A percentile compares a stretch with the other conserved stretches of the same genome.
These are phyloP conservation scores for Lodderomyces elongisporus DNA, from an alignment of 1,139 yeast genomes.

Conservation along the genomic window DNA sequence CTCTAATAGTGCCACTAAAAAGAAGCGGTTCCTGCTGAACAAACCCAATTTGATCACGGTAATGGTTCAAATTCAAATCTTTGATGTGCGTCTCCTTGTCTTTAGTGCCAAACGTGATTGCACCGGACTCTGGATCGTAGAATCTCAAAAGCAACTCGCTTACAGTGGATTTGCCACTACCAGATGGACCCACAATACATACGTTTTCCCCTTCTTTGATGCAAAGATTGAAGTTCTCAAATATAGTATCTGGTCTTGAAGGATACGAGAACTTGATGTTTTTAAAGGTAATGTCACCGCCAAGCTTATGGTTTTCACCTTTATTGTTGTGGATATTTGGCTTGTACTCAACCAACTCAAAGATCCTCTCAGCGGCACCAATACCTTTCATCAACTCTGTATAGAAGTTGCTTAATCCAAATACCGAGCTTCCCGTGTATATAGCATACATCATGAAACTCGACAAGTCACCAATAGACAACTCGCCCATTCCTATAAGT, in stretches of 20 bases:
- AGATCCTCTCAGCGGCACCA: constrained; percentile 91
- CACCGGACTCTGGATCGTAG: constrained; percentile 71
- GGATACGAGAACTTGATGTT: constrained; percentile 78
- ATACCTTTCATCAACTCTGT: constrained; percentile 95
- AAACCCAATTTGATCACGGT: constrained; percentile 73
- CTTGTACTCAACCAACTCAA: constrained; percentile 75
- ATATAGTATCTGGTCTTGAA: constrained; percentile 73
- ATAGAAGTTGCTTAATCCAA: constrained; percentile 85
- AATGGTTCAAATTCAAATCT: constrained; percentile 64
- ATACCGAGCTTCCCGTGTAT: constrained; percentile 84
- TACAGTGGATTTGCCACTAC: constrained; percentile 91
- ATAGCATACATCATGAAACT: constrained; percentile 93
- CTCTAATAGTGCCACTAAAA: constrained; percentile 84
- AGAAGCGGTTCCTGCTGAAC: constrained; percentile 95
- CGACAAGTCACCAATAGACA: constrained; percentile 85
- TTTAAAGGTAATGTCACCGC: constrained; percentile 53
- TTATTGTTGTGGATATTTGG: constrained; percentile 62
- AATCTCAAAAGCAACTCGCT: constrained; percentile 74
- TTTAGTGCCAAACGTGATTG: constrained; percentile 63
- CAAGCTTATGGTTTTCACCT: constrained; percentile 41
- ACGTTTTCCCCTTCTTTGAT: constrained; percentile 83
- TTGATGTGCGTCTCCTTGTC: constrained; percentile 39
- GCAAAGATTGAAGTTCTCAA: constrained; percentile 57
- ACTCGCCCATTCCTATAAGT: constrained; percentile 62
- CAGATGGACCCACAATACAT: constrained; percentile 94